Percentiles rank a stretch among this genome's conserved stretches.
Conservation (phyloP, 768 basidiomycete species). For the Amanita rubescens region DNA sequence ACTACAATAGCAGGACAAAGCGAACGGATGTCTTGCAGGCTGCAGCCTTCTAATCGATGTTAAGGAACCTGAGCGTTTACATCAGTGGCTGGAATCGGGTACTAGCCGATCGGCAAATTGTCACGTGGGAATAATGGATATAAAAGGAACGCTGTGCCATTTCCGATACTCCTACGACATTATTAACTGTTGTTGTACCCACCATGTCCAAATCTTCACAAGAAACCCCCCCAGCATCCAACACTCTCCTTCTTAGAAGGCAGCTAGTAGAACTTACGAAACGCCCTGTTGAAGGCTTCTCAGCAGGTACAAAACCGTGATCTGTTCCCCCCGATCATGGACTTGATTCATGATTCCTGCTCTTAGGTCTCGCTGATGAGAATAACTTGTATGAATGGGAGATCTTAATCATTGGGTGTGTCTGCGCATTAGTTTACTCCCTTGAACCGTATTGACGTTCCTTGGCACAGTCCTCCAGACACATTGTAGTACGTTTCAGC, state of each 20-base stretch:
- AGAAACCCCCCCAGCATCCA: slow-evolving; percentile 30
- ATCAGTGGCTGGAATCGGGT: not conserved
- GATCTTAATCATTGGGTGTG: slow-evolving; percentile 87
- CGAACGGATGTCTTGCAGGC: not conserved
- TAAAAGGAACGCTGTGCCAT: slow-evolving; percentile 13
- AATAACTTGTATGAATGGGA: slow-evolving; percentile 97
- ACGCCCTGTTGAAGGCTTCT: slow-evolving; percentile 92
- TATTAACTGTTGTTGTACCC: not conserved
- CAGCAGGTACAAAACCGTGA: slow-evolving; percentile 56
- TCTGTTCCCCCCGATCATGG: slow-evolving; percentile 19
- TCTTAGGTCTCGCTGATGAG: slow-evolving; percentile 84
- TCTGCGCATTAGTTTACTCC: slow-evolving; percentile 10
- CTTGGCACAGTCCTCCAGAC: slow-evolving; percentile 66
- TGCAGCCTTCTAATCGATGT: not conserved
- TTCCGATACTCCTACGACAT: not conserved
- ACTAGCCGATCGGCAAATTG: not conserved
- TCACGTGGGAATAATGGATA: slow-evolving; percentile 8
- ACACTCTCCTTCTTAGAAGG: slow-evolving; percentile 64
- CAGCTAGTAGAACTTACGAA: slow-evolving; percentile 86
- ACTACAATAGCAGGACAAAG: too few relatives aligned
- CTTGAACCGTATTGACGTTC: slow-evolving; percentile 11
- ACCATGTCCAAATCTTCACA: slow-evolving; percentile 38
- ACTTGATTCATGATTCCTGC: slow-evolving; percentile 21
- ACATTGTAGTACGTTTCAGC: slow-evolving; percentile 73
- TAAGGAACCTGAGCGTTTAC: too few relatives aligned